A percentile compares a stretch with the other conserved stretches of the same genome.
Evolutionary conservation across 495 filamentous ascomycete species (phyloP).

Genomic region (Hypoxylon perforatum): DNA sequence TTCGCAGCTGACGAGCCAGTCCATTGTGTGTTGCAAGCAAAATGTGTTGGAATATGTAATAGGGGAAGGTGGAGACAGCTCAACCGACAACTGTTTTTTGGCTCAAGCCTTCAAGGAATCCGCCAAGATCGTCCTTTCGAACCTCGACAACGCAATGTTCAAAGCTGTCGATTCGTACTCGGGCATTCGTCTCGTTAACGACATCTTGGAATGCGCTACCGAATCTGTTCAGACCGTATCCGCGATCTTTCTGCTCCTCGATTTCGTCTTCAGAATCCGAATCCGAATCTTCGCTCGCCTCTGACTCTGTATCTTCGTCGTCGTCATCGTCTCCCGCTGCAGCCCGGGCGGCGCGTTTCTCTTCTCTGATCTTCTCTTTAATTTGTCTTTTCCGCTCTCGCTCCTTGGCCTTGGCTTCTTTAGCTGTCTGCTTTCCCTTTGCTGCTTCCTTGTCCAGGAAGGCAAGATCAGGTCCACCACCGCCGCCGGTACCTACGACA

Average conservation of each 20-base stretch:
- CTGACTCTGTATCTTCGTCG: conserved; percentile 68
- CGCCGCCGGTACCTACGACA: conserved; percentile 87
- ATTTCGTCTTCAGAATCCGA: conserved; percentile 72
- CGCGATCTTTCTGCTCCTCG: conserved; percentile 63
- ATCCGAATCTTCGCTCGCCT: conserved; percentile 66
- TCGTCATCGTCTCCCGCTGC: conserved; percentile 65
- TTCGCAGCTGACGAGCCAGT: conserved; percentile 15
- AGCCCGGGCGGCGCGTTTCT: conserved; percentile 62
- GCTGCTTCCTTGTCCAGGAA: conserved; percentile 70
- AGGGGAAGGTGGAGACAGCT: background rate
- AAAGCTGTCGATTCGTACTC: conserved; percentile 94
- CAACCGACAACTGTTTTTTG: conserved; percentile 91
- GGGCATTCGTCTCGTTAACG: conserved; percentile 86
- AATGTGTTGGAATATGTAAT: background rate
- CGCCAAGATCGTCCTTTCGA: conserved; percentile 90
- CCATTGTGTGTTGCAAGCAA: background rate
- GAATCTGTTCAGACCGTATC: conserved; percentile 84
- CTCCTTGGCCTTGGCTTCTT: conserved; percentile 69
- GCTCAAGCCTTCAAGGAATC: conserved; percentile 91
- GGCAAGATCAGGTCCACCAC: conserved; percentile 71
- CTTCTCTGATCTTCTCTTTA: conserved; percentile 70
- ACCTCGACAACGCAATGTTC: conserved; percentile 98
- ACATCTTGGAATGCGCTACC: conserved; percentile 97
- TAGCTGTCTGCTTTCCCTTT: conserved; percentile 67
- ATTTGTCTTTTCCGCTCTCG: conserved; percentile 68